Evolutionary conservation across 2,329 filamentous ascomycete genomes (phyloP).

Genomic region (Dactylellina sp.): DNA sequence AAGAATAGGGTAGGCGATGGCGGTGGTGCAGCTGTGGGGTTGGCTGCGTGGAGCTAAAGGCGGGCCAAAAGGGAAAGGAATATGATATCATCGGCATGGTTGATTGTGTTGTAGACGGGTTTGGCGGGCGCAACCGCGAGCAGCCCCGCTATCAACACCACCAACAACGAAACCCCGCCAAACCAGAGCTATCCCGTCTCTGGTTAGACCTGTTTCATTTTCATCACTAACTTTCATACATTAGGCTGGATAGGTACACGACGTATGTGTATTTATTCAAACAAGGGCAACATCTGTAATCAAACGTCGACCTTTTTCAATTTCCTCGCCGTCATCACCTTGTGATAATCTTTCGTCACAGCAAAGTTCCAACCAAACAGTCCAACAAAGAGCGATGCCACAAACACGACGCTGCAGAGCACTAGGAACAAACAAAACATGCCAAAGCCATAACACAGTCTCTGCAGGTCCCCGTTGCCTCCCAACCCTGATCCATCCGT

Average conservation of each 20-base stretch:
- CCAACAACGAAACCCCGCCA: no score
- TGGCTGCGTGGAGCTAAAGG: constrained; percentile 1
- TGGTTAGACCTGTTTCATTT: no score
- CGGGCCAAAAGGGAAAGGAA: not conserved
- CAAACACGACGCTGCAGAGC: not conserved
- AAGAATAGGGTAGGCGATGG: not conserved
- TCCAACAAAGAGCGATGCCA: not conserved
- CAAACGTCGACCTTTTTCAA: no score
- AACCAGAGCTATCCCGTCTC: no score
- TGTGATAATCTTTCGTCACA: not conserved
- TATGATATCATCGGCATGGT: constrained; percentile 46
- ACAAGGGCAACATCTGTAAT: no score
- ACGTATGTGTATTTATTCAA: no score
- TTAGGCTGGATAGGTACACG: no score
- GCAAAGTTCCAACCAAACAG: constrained; percentile 8
- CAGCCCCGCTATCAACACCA: not conserved
- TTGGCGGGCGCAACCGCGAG: constrained; percentile 24
- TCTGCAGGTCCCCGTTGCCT: not conserved
- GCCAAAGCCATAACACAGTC: not conserved
- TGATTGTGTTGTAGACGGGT: constrained; percentile 43
- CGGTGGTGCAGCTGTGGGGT: not conserved
- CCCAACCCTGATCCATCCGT: not conserved
- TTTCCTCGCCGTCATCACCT: not conserved
- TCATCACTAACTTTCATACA: no score
- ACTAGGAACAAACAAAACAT: not conserved